These are phyloP conservation scores for Calvatia gigantea DNA, from an alignment of 768 basidiomycete genomes.

Conservation along the genomic window DNA sequence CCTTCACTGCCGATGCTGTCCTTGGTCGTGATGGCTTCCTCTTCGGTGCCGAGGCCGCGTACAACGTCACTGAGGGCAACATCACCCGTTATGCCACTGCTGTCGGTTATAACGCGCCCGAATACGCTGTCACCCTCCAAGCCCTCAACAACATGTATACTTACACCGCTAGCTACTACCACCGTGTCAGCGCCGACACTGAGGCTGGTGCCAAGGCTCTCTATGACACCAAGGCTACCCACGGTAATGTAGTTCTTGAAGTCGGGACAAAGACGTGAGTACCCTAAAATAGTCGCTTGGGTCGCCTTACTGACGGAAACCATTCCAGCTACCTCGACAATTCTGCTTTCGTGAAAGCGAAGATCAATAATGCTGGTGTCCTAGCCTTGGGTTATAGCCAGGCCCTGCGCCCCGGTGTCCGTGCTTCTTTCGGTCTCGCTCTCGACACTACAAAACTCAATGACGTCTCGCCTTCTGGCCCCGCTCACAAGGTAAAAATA, in stretches of 20 bases:
- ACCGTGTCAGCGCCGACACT: constrained; percentile 87
- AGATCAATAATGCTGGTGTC: constrained; percentile 96
- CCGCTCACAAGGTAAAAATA: constrained; percentile 70
- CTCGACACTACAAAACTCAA: constrained; percentile 92
- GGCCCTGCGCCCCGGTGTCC: constrained; percentile 89
- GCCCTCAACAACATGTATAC: constrained; percentile 92
- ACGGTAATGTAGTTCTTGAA: constrained; percentile 84
- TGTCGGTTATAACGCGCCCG: constrained; percentile 92
- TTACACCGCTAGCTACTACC: constrained; percentile 97
- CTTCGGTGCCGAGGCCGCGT: constrained; percentile 91
- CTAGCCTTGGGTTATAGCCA: constrained; percentile 92
- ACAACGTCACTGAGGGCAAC: constrained; percentile 93
- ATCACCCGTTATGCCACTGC: constrained; percentile 91
- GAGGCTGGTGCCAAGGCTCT: constrained; percentile 96
- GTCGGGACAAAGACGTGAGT: constrained; percentile 94
- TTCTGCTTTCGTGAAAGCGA: constrained; percentile 93
- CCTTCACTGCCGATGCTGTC: constrained; percentile 94
- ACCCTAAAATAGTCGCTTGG: constrained; percentile 1
- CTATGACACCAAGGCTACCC: constrained; percentile 91
- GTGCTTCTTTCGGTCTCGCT: constrained; percentile 90
- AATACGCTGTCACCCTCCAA: constrained; percentile 93
- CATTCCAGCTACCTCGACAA: constrained; percentile 69
- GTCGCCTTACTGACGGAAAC: not conserved
- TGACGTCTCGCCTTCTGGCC: constrained; percentile 58
- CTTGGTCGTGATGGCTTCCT: constrained; percentile 97